Percentiles rank a stretch among this genome's conserved stretches.
phyloP scores from a whole-genome alignment of 2,329 filamentous ascomycete species.

The Sporothrix mexicana region DNA sequence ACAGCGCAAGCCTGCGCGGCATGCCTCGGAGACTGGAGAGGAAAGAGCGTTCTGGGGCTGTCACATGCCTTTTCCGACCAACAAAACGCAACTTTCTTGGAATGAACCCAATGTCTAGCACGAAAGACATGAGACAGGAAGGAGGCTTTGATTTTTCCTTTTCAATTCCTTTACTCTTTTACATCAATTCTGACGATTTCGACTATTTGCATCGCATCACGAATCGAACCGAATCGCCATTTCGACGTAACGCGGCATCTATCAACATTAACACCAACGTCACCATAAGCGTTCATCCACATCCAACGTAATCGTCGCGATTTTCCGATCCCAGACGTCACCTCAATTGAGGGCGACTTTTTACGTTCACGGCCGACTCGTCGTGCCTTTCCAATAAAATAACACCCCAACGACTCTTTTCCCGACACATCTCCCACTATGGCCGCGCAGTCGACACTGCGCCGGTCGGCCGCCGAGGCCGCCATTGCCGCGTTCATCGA shows the following conservation, averaged over 20 bases:
- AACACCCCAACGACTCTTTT: background rate
- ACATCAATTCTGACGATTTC: too few species aligned
- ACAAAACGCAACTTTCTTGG: background rate
- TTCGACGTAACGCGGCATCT: too few species aligned
- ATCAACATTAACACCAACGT: too few species aligned
- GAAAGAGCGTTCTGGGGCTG: constrained; percentile 1
- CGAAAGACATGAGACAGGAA: background rate
- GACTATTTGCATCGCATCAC: too few species aligned
- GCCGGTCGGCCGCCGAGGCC: constrained; percentile 67
- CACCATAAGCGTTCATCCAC: too few species aligned
- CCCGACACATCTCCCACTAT: constrained; percentile 54
- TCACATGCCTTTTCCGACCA: constrained; percentile 35
- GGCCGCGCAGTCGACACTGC: constrained; percentile 87
- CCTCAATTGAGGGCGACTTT: too few species aligned
- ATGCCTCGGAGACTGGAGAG: constrained; percentile 33
- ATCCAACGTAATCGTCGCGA: too few species aligned
- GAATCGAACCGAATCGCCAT: too few species aligned
- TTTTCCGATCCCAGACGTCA: too few species aligned
- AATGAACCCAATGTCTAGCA: background rate
- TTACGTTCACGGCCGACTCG: background rate
- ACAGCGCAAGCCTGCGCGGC: constrained; percentile 10
- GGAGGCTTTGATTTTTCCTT: background rate
- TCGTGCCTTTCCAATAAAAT: background rate
- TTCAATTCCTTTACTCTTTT: background rate
- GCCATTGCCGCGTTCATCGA: constrained; percentile 68